Evolutionary conservation across 2,329 filamentous ascomycete species (phyloP), one percentile per base, ranked within the genome.

Genomic region (Triangularia setosa): DNA sequence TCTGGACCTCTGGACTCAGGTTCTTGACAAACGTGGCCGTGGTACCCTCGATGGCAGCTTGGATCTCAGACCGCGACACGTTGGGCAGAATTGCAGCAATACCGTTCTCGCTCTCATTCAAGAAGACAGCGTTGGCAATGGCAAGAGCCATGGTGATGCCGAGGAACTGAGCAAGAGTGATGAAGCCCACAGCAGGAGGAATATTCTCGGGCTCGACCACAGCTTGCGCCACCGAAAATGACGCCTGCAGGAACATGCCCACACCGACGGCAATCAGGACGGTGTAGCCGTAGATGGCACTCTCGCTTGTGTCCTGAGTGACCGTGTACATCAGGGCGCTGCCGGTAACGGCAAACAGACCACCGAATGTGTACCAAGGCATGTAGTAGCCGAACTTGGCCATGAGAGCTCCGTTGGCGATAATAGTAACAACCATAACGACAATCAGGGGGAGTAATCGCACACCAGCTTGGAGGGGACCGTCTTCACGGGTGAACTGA

Each of bases 401-500:
- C 67, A 67, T 65, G 25, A 67, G 33, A n/a, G 60, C 52, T 28
- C 63, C 67, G 21, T 61, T 65, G 24, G 54, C 52, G 28, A 65
- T 58, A 14, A 62, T 63, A 11, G 53, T 30, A 3, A 60, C 60
- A 52, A 53, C 60, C 14, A 65, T 44, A 2, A 66, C 33, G 65
- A 30, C 64, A 61, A 80, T 76, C 62, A 79, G 73, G 3, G 79
- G 79, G 7, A 81, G 71, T 4, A 80, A 69, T 8, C 75, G 72
- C 0, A 80, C 74, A 0, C 73, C 76, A 11, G 78, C 72, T n/a
- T 73, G 61, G 9, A 80, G 69, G 5, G 76, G 74, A 0, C 66
- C 72, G 60, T 80, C 81, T 12, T 75, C 75, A 2, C 73, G 72
- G 0, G 75, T 75, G 69, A 84, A 84, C 66, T 81, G 79, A 70